Conservation (phyloP, 2,329 filamentous ascomycete species). For the Alternaria panax region DNA sequence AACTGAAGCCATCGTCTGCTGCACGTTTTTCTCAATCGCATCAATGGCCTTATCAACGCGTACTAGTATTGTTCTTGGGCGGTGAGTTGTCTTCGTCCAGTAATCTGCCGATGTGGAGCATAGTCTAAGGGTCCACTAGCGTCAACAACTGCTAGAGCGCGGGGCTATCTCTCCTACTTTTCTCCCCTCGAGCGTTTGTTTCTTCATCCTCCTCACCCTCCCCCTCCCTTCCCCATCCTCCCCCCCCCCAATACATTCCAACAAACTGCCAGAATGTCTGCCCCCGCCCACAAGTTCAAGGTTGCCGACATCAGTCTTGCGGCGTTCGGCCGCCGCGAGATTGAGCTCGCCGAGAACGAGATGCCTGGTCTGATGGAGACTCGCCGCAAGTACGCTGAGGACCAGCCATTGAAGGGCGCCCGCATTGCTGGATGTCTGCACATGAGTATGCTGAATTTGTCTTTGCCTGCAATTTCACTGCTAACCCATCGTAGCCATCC, state of each 20-base stretch:
- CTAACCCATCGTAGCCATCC: slow-evolving; percentile 70
- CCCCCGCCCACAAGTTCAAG: slow-evolving; percentile 94
- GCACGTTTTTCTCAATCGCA: not conserved
- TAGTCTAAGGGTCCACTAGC: slow-evolving; percentile 18
- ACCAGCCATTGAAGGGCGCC: slow-evolving; percentile 93
- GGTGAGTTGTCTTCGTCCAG: slow-evolving; percentile 11
- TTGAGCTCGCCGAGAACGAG: slow-evolving; percentile 89
- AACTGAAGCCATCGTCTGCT: not conserved
- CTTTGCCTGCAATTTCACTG: not conserved
- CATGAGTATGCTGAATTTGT: slow-evolving; percentile 72
- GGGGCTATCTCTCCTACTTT: slow-evolving; percentile 23
- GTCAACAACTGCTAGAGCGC: slow-evolving; percentile 15
- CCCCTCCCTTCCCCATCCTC: slow-evolving; percentile 16
- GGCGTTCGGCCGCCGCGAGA: slow-evolving; percentile 98
- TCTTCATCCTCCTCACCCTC: slow-evolving; percentile 20
- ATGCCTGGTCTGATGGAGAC: slow-evolving; percentile 99
- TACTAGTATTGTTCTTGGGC: not conserved
- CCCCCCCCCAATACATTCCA: slow-evolving; percentile 14
- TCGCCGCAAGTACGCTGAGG: slow-evolving; percentile 85
- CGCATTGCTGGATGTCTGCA: slow-evolving; percentile 97
- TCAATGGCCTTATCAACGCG: not conserved
- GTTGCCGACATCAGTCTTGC: slow-evolving; percentile 96
- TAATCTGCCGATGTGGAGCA: slow-evolving; percentile 16
- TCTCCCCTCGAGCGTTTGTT: slow-evolving; percentile 12
- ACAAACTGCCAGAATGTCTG: slow-evolving; percentile 62